Evolutionary conservation across 2,329 filamentous ascomycete genomes (phyloP), one percentile per base, ranked within the genome.

Genomic region (Fusarium solani-melongenae): DNA sequence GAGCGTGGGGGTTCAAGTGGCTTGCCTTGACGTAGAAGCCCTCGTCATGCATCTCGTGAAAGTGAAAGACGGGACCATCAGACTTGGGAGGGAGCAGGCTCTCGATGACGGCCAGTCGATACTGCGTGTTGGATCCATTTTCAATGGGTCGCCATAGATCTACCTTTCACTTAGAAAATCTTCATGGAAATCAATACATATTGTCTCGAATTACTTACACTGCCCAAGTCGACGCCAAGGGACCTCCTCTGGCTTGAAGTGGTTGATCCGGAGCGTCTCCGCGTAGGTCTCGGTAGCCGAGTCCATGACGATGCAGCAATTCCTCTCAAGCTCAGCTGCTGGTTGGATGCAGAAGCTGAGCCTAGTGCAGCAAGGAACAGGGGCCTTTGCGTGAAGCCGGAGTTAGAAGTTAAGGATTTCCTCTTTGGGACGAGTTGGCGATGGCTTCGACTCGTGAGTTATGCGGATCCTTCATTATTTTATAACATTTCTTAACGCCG

Each of bases 11-110:
- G 6, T 2, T 11, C 0, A 27, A n/a, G 49, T 8, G 8, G 61
- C 71, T 29, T 57, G 66, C 73, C 46, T 66, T 74, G 5, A 75
- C 73, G 12, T 72, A 72, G 57, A 75, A 75, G 8, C 71, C 71
- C 34, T 75, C 73, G 27, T 75, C 73, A 17, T 75, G 73, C 73
- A 75, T 75, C 59, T 75, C 73, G 27, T 75, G 73, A 17, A 75
- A 74, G 44, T 75, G 73, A 36, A 75, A 75, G 31, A 75, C 69
- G 6, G 73, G 73, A 1, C 73, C 73, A 10, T 70, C 57, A 9
- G 66, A 70, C 24, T 65, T 72, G 7, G 73, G 73, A 1, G 71
- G 73, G 14, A 75, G 31, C 2, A 74, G 49, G 38, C 73, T 75
- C 34, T 75, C 69, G 17, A 75, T 75, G 14, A 75, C 51, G 22